phyloP scores from a whole-genome alignment of 441 rosid genomes.

The Breynia disticha region DNA sequence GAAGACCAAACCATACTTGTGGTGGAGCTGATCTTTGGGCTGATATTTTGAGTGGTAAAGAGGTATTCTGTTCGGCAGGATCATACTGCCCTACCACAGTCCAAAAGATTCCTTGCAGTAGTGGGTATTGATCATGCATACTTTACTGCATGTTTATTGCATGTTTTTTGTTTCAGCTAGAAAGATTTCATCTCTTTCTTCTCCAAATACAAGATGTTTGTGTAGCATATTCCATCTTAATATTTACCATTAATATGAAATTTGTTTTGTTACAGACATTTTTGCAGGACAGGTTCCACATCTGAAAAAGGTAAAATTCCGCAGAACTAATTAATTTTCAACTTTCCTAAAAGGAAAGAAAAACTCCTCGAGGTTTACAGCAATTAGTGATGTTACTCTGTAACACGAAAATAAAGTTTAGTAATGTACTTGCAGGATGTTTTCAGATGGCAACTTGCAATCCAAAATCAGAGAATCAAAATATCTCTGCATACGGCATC shows the following conservation, averaged over 20 bases:
- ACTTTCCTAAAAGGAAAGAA: too few relatives aligned
- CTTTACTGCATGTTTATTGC: too few relatives aligned
- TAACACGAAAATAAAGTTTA: too few relatives aligned
- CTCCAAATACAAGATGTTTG: too few relatives aligned
- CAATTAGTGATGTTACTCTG: too few relatives aligned
- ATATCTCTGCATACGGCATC: constrained; percentile 80
- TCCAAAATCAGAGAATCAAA: constrained; percentile 57
- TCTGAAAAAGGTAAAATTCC: constrained; percentile 68
- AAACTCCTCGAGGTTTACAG: too few relatives aligned
- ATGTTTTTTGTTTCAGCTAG: too few relatives aligned
- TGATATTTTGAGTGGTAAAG: constrained; percentile 44
- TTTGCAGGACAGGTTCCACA: constrained; percentile 84
- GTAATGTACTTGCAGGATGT: constrained; percentile 83
- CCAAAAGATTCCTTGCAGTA: constrained; percentile 40
- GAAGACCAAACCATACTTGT: constrained; percentile 62
- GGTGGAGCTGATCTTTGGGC: constrained; percentile 96
- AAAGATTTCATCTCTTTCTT: too few relatives aligned
- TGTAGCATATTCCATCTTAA: too few relatives aligned
- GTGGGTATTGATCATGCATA: constrained; percentile 51
- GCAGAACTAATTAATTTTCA: too few relatives aligned
- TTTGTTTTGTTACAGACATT: constrained; percentile 80
- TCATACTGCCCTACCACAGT: constrained; percentile 77
- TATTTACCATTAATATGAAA: too few relatives aligned
- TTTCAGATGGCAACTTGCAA: constrained; percentile 73
- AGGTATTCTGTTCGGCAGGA: constrained; percentile 79